Conservation (phyloP, 306 rosid genomes). For the Trifolium pratense region DNA sequence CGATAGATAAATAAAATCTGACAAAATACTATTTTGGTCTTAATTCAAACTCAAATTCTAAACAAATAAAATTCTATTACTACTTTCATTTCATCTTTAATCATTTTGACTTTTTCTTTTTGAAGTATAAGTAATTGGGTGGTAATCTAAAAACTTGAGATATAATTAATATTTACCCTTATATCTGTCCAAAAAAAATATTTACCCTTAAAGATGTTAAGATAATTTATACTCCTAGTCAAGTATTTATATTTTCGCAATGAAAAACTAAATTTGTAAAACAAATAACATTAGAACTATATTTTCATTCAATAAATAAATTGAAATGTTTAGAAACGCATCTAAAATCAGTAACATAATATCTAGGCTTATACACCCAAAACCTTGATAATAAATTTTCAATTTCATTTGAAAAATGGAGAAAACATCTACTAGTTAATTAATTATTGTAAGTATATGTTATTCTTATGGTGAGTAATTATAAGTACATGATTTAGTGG, state of each 20-base stretch:
- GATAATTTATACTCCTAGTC: background rate
- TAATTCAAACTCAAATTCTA: too few species aligned
- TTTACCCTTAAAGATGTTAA: background rate
- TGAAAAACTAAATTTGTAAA: too few species aligned
- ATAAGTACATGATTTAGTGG: slow-evolving; percentile 35
- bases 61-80: too few species aligned
- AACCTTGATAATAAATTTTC: background rate
- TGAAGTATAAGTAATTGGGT: background rate
- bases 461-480: background rate
- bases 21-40: too few species aligned
- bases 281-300: too few species aligned
- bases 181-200: too few species aligned
- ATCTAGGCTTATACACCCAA: background rate
- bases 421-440: background rate
- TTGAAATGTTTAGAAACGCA: background rate
- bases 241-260: background rate
- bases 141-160: background rate
- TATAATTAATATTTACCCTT: background rate
- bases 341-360: background rate
- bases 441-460: background rate
- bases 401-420: background rate
- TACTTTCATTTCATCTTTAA: too few species aligned
- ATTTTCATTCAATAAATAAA: background rate
- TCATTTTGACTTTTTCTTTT: too few species aligned
- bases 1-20: too few species aligned